Evolutionary conservation across 2,329 filamentous ascomycete species (phyloP), one percentile per base, ranked within the genome.

Genomic region (Penicillium sumatraense): DNA sequence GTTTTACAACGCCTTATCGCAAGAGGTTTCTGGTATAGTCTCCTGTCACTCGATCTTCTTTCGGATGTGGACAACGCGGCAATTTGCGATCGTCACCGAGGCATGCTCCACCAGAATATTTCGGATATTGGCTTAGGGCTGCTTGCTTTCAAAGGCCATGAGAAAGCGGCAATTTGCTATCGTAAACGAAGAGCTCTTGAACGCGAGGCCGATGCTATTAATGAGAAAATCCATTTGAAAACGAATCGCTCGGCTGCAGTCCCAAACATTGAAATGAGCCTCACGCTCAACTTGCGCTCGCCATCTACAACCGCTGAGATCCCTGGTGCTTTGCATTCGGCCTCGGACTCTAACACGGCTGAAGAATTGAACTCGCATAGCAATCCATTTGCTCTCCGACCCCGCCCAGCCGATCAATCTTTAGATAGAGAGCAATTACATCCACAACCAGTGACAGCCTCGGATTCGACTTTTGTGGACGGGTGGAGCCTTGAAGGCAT

Each of bases 1-100:
- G 21, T 57, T 29, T 36, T 62, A 26, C 60, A 61, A 16, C 60
- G 60, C 21, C 45, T 61, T 16, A 50, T 62, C 8, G 53, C 58
- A 11, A 48, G 33, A 18, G 21, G 11, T 6, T 62, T 62, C 29
- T 62, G 60, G 60, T 2, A 13, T 10, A 8, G 24, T 14, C 48
- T 62, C 16, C n/a, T 41, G 18, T 21, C 5, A 2, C 18, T 46
- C 9, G n/a, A 14, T 13, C 18, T 24, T 10, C 5, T 16, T 16
- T 13, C 16, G 4, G 42, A 31, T n/a, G n/a, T n/a, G n/a, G n/a
- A n/a, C n/a, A n/a, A n/a, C n/a, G n/a, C 18, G 1, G 14, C 9
- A 27, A 46, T 16, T 20, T 29, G 16, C 5, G 10, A 5, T 7
- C 20, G 2, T 11, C n/a, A n/a, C n/a, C n/a, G n/a, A 8, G n/a